A percentile compares a stretch with the other conserved stretches of the same genome.
Conservation (phyloP, 1,284 basidiomycete genomes). For the Apiotrichum mycotoxinovorans region DNA sequence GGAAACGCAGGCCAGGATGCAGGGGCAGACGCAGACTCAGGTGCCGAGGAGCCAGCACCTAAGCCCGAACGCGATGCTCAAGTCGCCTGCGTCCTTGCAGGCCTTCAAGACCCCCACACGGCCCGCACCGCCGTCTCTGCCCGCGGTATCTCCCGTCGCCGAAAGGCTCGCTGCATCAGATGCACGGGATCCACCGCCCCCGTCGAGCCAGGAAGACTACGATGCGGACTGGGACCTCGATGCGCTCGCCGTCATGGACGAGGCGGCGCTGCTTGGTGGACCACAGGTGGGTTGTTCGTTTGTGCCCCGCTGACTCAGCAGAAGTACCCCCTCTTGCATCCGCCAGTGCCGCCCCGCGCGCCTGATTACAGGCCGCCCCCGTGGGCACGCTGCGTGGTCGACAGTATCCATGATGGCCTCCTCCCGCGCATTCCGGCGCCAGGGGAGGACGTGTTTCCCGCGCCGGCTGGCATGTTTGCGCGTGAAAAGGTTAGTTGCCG, state of each 20-base stretch:
- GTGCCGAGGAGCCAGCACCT: too few relatives aligned
- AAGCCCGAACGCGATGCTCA: background rate
- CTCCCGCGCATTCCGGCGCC: background rate
- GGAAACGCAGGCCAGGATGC: background rate
- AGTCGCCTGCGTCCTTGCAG: background rate
- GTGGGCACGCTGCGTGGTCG: slow-evolving; percentile 35
- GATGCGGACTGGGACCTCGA: slow-evolving; percentile 39
- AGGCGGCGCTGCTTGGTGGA: slow-evolving; percentile 20
- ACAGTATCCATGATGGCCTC: slow-evolving; percentile 29
- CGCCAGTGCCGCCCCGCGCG: slow-evolving; percentile 30
- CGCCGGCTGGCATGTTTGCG: slow-evolving; percentile 11
- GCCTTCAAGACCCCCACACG: too few relatives aligned
- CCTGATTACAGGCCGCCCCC: slow-evolving; percentile 32
- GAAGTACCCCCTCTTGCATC: slow-evolving; percentile 37
- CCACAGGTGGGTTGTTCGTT: slow-evolving; percentile 11
- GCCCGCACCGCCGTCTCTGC: too few relatives aligned
- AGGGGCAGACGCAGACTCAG: background rate
- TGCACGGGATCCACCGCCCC: background rate
- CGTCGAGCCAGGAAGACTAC: slow-evolving; percentile 21
- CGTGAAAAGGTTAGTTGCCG: slow-evolving; percentile 24
- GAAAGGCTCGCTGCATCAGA: background rate
- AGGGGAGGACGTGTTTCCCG: slow-evolving; percentile 2
- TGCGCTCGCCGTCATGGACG: slow-evolving; percentile 34
- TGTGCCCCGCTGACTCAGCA: slow-evolving; percentile 18
- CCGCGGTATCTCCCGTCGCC: background rate